Conservation (phyloP, 1,139 yeast genomes). For the Magnusiomyces fungicola region DNA sequence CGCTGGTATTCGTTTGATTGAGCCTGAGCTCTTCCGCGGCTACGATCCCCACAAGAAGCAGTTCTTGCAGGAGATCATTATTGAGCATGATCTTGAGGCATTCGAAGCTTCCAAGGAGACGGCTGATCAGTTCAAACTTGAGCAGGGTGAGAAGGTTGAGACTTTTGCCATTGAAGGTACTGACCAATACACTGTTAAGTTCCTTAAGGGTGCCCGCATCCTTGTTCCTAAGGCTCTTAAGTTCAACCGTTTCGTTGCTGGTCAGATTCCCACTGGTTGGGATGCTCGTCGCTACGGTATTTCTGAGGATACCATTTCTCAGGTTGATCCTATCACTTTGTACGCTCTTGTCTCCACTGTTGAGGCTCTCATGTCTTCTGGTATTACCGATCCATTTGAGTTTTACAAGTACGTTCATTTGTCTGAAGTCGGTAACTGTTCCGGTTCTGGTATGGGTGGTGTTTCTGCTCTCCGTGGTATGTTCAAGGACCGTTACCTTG, state of each 20-base stretch:
- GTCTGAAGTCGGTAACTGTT: conserved; percentile 97
- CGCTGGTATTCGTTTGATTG: conserved; percentile 93
- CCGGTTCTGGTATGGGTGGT: conserved; percentile 99
- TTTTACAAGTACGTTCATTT: conserved; percentile 97
- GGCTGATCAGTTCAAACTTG: conserved; percentile 87
- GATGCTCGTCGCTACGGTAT: conserved; percentile 92
- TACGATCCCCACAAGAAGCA: conserved; percentile 92
- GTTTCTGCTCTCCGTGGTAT: conserved; percentile 92
- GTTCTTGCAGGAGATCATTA: conserved; percentile 87
- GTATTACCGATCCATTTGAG: conserved; percentile 97
- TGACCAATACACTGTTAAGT: conserved; percentile 86
- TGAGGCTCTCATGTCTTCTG: conserved; percentile 88
- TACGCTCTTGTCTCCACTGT: conserved; percentile 89
- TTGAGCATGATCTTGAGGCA: conserved; percentile 93
- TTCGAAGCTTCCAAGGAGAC: conserved; percentile 93
- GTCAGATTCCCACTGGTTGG: conserved; percentile 99
- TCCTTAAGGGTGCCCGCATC: conserved; percentile 88
- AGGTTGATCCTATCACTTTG: conserved; percentile 93
- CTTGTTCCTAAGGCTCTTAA: conserved; percentile 91
- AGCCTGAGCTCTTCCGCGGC: conserved; percentile 89
- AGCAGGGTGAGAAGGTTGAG: conserved; percentile 93
- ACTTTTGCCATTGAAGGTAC: conserved; percentile 80
- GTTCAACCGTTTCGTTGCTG: conserved; percentile 95
- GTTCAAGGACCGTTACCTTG: conserved; percentile 92
- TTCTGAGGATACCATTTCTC: conserved; percentile 82